Evolutionary conservation across 2,329 filamentous ascomycete species (phyloP), one percentile per base, ranked within the genome.

Genomic region (Aureobasidium sp.): DNA sequence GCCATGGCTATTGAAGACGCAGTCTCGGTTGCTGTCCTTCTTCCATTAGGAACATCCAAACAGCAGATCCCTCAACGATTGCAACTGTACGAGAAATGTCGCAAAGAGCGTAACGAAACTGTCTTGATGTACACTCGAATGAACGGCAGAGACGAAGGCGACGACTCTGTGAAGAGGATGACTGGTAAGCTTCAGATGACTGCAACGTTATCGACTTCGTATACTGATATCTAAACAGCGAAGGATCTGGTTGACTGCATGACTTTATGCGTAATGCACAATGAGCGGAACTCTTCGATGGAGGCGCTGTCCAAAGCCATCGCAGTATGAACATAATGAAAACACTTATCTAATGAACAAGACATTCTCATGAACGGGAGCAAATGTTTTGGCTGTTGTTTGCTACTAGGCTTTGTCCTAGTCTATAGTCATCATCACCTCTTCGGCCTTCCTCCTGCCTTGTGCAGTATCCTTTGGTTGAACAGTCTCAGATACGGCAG

Each of bases 1-100:
- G 57, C 57, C 6, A 60, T 60, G 57, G 57, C 57, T 17, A 60
- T 60, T 23, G 57, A 60, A 37, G 57, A 60, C 19, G 57, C 57
- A 23, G 27, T 60, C 25, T 60, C 57, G 1, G 37, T 60, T 1
- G 57, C 57, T 25, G 47, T 51, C 7, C 47, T 60, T 27, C 47
- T 60, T 4, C 57, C 57, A 17, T 13, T 51, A 9, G 57, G 57
- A 13, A 60, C 57, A 5, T 17, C 37, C 2, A 43, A 19, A 10
- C 35, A 60, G 11, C 35, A 60, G 37, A 45, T 60, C 10, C 57
- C 57, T 27, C 27, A 50, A 27, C 57, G 57, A 27, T 25, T 60
- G 29, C 57, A 29, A 23, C 27, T 51, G 10, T 60, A 60, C 19
- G 57, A 60, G 25, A 27, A 60, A 17, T 60, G 57, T 31, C 57